A percentile compares a stretch with the other conserved stretches of the same genome.
Evolutionary conservation across 208 protist species (phyloP).

Genomic region (Leishmania major): DNA sequence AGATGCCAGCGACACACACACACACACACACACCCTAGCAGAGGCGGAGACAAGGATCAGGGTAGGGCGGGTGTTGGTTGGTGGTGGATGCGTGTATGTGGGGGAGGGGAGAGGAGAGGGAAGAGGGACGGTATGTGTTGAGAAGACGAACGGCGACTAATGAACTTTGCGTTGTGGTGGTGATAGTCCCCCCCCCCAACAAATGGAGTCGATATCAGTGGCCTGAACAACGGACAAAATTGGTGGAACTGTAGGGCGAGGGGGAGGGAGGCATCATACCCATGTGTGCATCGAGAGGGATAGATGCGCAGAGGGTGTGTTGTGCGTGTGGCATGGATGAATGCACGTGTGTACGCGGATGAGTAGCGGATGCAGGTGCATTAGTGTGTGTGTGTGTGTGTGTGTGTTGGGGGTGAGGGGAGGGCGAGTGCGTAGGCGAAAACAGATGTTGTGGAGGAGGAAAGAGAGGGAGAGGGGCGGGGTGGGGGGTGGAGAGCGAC

Average conservation of each 20-base stretch:
- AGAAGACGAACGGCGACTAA: not conserved
- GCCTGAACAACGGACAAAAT: not conserved
- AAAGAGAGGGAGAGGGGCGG: not conserved
- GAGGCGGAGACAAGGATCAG: not conserved
- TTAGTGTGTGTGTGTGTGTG: not conserved
- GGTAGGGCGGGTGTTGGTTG: not conserved
- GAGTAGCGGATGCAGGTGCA: not conserved
- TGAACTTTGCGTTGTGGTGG: not conserved
- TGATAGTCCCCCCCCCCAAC: not conserved
- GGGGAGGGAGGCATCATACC: not conserved
- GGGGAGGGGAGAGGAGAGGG: not conserved
- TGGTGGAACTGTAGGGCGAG: not conserved
- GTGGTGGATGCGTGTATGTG: not conserved
- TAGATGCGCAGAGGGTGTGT: not conserved
- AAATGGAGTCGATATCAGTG: not conserved
- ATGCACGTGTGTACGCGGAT: not conserved
- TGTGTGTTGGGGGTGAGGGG: not conserved
- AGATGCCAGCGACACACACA: not conserved
- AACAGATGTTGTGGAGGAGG: not conserved
- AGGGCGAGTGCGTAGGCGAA: not conserved
- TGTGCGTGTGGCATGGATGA: not conserved
- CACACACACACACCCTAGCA: not conserved
- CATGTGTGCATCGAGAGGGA: not conserved
- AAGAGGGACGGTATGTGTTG: not conserved
- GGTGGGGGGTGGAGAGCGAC: not conserved